Evolutionary conservation across 2,329 filamentous ascomycete species (phyloP).

Genomic region (Samsoniella hepiali): DNA sequence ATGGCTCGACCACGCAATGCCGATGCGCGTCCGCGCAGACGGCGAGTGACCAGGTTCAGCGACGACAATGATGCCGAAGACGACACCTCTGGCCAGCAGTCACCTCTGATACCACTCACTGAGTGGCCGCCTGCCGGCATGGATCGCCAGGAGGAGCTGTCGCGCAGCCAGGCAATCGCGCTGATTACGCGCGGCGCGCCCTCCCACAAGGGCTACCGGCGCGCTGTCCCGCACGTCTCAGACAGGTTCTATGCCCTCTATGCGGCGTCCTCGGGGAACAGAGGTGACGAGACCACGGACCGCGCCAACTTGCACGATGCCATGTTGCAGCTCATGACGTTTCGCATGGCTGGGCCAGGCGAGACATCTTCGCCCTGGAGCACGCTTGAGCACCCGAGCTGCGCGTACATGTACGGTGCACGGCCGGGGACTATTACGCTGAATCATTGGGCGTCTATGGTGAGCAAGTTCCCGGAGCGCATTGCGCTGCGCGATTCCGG

Average conservation of each 20-base stretch:
- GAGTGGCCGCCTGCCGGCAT: constrained; percentile 58
- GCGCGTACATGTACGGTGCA: constrained; percentile 63
- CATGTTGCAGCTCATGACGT: constrained; percentile 58
- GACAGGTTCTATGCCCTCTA: constrained; percentile 56
- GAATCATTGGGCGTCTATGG: constrained; percentile 63
- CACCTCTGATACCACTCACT: constrained; percentile 36
- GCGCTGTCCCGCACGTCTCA: constrained; percentile 51
- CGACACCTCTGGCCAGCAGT: neutral
- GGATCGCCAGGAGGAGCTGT: constrained; percentile 46
- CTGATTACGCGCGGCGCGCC: constrained; percentile 58
- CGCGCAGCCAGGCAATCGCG: constrained; percentile 52
- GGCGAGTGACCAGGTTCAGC: constrained; percentile 8
- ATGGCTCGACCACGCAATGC: constrained; percentile 8
- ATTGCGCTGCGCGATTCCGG: constrained; percentile 58
- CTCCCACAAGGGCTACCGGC: constrained; percentile 52
- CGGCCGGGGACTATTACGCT: constrained; percentile 68
- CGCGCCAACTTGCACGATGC: constrained; percentile 49
- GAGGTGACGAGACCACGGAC: constrained; percentile 41
- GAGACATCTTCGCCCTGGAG: constrained; percentile 58
- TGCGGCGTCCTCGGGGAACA: constrained; percentile 46
- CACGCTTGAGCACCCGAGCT: constrained; percentile 71
- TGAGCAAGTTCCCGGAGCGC: constrained; percentile 52
- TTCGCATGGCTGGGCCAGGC: constrained; percentile 44
- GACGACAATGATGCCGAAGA: neutral
- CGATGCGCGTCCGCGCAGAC: constrained; percentile 3